Conservation (phyloP, 2,329 filamentous ascomycete genomes). For the Paraphaeosphaeria sporulosa region DNA sequence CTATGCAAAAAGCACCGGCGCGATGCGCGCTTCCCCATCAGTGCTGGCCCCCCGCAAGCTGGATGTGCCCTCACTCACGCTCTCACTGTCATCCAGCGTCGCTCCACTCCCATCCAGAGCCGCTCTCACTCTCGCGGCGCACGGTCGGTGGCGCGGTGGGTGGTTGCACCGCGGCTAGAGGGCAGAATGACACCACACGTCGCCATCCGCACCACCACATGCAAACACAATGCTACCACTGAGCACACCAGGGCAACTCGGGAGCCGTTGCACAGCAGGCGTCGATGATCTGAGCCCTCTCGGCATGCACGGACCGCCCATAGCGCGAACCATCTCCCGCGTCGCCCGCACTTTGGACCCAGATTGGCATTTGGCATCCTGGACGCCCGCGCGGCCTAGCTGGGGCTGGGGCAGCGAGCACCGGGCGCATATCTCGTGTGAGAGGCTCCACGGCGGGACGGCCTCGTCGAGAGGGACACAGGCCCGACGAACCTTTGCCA, state of each 20-base stretch:
- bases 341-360: constrained; percentile 21
- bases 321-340: constrained; percentile 47
- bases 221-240: no score
- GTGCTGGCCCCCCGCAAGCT: not conserved
- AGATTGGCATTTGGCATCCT: constrained; percentile 13
- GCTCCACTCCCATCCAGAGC: no score
- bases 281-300: not conserved
- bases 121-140: not conserved
- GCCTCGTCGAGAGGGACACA: not conserved
- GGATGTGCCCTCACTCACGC: not conserved
- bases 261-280: not conserved
- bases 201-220: no score
- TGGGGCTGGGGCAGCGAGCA: constrained; percentile 19
- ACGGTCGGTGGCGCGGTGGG: no score
- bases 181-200: no score
- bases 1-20: constrained; percentile 44
- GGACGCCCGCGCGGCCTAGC: constrained; percentile 24
- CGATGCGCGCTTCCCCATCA: constrained; percentile 7
- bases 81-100: not conserved
- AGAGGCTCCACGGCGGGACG: not conserved
- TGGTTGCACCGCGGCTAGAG: no score
- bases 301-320: constrained; percentile 28
- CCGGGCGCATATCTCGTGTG: constrained; percentile 12
- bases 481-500: constrained; percentile 34
- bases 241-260: not conserved